phyloP scores from a whole-genome alignment of 441 rosid species.

The Arabidopsis hybrid region DNA sequence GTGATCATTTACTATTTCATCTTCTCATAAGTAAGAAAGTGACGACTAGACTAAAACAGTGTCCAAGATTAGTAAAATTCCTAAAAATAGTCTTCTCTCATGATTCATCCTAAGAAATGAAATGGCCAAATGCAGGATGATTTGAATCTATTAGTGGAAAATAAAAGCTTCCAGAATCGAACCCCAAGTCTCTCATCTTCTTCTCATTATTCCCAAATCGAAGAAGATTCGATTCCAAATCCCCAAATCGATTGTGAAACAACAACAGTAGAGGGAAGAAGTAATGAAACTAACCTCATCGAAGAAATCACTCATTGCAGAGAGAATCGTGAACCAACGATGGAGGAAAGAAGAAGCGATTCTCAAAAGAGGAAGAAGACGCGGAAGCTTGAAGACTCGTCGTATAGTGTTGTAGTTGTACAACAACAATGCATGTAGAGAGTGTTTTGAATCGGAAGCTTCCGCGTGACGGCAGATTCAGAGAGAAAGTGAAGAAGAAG shows the following conservation, averaged over 20 bases:
- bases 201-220: constrained; percentile 2
- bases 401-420: background rate
- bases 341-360: constrained; percentile 10
- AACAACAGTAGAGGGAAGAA: background rate
- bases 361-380: background rate
- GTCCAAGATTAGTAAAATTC: background rate
- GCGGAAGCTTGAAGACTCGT: constrained; percentile 8
- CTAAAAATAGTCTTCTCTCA: background rate
- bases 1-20: background rate
- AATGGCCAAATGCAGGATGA: constrained; percentile 16
- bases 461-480: constrained; percentile 39
- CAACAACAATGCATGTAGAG: constrained; percentile 37
- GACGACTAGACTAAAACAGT: constrained; percentile 5
- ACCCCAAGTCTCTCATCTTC: background rate
- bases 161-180: background rate
- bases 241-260: background rate
- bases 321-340: background rate
- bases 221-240: constrained; percentile 3
- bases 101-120: constrained; percentile 3
- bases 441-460: constrained; percentile 18
- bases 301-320: constrained; percentile 39
- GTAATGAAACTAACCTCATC: constrained; percentile 47
- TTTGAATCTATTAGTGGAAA: background rate
- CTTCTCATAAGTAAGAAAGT: background rate
- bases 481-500: constrained; percentile 17